These are phyloP conservation scores for Marchantia polymorpha DNA, from an alignment of 225 moss, liverwort and hornwort genomes.

Conservation along the genomic window DNA sequence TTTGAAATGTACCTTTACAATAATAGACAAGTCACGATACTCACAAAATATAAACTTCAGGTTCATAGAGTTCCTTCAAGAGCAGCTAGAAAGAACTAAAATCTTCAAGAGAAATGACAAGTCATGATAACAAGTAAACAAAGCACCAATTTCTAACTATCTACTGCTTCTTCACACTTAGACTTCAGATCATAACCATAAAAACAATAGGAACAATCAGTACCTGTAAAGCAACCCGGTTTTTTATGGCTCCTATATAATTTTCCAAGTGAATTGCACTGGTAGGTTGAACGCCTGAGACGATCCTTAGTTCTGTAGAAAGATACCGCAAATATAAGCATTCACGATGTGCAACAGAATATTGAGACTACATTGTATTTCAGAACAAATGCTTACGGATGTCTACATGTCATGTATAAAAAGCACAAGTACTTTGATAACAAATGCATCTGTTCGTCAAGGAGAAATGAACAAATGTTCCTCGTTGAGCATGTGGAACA, in stretches of 20 bases:
- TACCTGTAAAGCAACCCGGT: constrained; percentile 96
- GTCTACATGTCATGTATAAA: too few relatives aligned
- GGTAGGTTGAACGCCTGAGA: constrained; percentile 95
- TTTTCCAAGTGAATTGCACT: constrained; percentile 95
- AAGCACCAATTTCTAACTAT: background rate
- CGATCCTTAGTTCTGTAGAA: constrained; percentile 75
- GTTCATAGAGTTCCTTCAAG: background rate
- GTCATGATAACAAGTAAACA: background rate
- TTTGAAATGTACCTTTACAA: background rate
- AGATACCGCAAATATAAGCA: background rate
- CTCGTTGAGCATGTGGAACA: too few relatives aligned
- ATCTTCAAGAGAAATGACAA: background rate
- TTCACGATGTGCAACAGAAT: background rate
- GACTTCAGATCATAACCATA: too few relatives aligned
- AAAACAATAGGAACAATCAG: background rate
- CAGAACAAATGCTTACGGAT: too few relatives aligned
- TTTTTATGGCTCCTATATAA: constrained; percentile 94
- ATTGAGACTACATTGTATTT: background rate
- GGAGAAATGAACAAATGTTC: background rate
- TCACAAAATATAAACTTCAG: background rate
- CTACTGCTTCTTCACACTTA: background rate
- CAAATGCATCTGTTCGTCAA: background rate
- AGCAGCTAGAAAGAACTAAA: too few relatives aligned
- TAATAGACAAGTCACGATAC: background rate
- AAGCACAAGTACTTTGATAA: background rate